Evolutionary conservation across 306 rosid genomes (phyloP), one percentile per base, ranked within the genome.

Genomic region (Rosa rugosa): DNA sequence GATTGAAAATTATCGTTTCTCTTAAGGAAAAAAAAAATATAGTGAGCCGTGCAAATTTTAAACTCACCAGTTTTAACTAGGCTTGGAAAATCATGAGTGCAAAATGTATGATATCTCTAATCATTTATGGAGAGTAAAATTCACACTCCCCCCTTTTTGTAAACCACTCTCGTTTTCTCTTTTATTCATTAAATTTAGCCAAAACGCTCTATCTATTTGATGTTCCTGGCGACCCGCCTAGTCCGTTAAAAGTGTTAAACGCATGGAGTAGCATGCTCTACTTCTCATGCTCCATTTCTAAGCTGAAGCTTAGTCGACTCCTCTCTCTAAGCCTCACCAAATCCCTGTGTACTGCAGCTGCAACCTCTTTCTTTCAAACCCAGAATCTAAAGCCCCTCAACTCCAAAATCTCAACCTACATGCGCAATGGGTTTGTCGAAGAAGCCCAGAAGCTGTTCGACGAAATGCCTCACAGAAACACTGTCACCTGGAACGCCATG

Each of bases 401-500:
- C 80, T 86, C 87, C 75, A 76, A 80, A 74, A 88, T 88, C 82
- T 80, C 92, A 27, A 9, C 23, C 46, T 79, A 40, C 59, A 79
- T 88, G 83, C 81, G 88, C 27, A 49, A 65, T 14, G 90, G 90
- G 36, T 75, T 75, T 10, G 45, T 84, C 11, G 76, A 82, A 59
- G 73, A 86, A 20, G 88, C 92, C 54, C 87, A 73, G 81, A 86
- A 80, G 11, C 73, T 86, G 84, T 88, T 88, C 71, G 90, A 82
- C 80, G 63, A 82, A 80, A 84, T 78, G 90, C 83, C 84, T 70
- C 81, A 65, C 1, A 71, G 84, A 79, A 84, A 86, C 78, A 75
- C 81, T n/a, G 84, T 86, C 74, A 84, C 90, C 0, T 88, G 85
- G 85, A 88, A 88, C 23, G 83, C 90, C 1, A 86, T 86, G 88